Conservation (phyloP, 176 grass and related monocot species). For the Ensete ventricosum region DNA sequence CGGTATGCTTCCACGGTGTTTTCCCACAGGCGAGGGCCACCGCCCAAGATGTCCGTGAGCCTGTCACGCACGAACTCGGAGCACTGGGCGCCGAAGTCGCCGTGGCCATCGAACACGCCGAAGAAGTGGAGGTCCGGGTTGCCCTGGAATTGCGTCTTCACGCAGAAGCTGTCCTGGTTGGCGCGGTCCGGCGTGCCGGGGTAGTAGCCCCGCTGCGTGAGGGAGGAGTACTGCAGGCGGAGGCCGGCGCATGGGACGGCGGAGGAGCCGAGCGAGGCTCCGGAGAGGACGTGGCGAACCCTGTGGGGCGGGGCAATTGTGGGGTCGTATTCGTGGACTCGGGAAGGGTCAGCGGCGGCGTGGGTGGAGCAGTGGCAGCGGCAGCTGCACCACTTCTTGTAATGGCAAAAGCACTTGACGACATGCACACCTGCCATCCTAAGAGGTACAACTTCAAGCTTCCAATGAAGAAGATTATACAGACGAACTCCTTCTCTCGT, state of each 20-base stretch:
- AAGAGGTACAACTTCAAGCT: not conserved
- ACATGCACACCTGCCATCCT: slow-evolving; percentile 6
- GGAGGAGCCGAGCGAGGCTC: slow-evolving; percentile 17
- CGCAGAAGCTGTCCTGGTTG: slow-evolving; percentile 62
- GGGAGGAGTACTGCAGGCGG: slow-evolving; percentile 48
- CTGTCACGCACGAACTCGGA: slow-evolving; percentile 54
- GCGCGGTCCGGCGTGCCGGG: slow-evolving; percentile 43
- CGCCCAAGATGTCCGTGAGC: slow-evolving; percentile 41
- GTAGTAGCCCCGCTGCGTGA: slow-evolving; percentile 58
- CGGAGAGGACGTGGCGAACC: not conserved
- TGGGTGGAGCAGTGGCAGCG: not conserved
- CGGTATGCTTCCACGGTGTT: slow-evolving; percentile 44
- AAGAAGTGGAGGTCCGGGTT: slow-evolving; percentile 81
- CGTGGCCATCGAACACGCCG: slow-evolving; percentile 93
- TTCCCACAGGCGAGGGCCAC: slow-evolving; percentile 16
- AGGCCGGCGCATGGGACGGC: slow-evolving; percentile 40
- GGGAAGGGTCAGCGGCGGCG: not conserved
- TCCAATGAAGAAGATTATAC: no score
- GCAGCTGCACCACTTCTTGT: not conserved
- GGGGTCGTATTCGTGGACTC: not conserved
- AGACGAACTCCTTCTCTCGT: no score
- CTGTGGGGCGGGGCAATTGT: not conserved
- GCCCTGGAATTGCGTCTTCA: slow-evolving; percentile 41
- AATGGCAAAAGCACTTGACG: not conserved
- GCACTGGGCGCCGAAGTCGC: slow-evolving; percentile 46